Evolutionary conservation across 805 yeast genomes (phyloP).

Genomic region (Saturnispora saitoi): DNA sequence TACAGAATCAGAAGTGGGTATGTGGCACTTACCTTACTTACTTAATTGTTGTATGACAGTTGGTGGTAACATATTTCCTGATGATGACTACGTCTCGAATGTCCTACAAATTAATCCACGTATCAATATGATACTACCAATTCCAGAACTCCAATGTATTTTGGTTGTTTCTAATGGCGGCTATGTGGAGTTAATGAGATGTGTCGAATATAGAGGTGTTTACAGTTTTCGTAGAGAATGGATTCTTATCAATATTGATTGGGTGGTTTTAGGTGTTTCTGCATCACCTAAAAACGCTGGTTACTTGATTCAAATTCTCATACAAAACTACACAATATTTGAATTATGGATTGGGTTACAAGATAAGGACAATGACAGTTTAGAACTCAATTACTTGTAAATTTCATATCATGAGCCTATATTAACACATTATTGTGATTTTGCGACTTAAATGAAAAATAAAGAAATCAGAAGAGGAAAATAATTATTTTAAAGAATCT

Average conservation of each 20-base stretch:
- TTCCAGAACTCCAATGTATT: conserved; percentile 34
- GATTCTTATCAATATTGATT: conserved; percentile 27
- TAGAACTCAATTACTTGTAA: background rate
- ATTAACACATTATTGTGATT: background rate
- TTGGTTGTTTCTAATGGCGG: conserved; percentile 38
- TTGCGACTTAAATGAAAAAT: background rate
- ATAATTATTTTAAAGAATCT: background rate
- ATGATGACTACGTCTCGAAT: conserved; percentile 7
- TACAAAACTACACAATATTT: background rate
- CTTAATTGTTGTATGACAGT: background rate
- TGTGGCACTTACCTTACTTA: conserved; percentile 2
- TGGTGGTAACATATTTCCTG: background rate
- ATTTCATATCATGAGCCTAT: background rate
- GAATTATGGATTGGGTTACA: conserved; percentile 1
- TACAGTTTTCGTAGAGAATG: conserved; percentile 36
- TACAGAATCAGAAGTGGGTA: background rate
- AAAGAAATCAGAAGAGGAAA: background rate
- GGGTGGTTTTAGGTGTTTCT: conserved; percentile 1
- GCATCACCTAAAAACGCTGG: background rate
- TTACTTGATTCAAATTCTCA: background rate
- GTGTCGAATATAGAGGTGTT: conserved; percentile 35
- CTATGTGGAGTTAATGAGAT: conserved; percentile 32
- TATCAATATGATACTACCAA: conserved; percentile 24
- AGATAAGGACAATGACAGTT: background rate
- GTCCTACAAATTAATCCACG: conserved; percentile 19